Conservation (phyloP, 768 basidiomycete genomes). For the Suillus subluteus region DNA sequence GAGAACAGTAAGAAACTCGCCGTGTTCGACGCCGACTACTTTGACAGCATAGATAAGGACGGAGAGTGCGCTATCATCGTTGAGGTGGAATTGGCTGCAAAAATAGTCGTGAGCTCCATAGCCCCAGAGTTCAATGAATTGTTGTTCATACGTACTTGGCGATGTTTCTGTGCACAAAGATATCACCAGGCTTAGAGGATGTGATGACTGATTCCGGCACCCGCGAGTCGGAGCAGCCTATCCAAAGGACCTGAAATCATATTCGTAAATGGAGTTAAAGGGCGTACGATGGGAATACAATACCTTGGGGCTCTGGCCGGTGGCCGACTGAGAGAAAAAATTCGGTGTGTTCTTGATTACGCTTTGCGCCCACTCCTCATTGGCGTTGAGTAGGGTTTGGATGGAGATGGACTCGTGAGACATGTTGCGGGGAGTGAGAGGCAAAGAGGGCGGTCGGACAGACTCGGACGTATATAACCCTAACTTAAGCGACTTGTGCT, state of each 20-base stretch:
- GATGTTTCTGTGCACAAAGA: constrained; percentile 89
- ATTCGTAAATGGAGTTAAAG: not conserved
- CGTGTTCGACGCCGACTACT: constrained; percentile 73
- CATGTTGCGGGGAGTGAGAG: not conserved
- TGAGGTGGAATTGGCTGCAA: constrained; percentile 67
- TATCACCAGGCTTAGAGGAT: constrained; percentile 76
- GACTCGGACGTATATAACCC: not conserved
- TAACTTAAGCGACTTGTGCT: too few species aligned
- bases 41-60: constrained; percentile 77
- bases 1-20: constrained; percentile 49
- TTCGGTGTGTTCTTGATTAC: constrained; percentile 56
- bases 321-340: constrained; percentile 64
- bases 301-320: constrained; percentile 73
- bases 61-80: constrained; percentile 73
- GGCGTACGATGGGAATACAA: constrained; percentile 38
- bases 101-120: not conserved
- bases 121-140: not conserved
- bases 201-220: constrained; percentile 84
- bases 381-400: constrained; percentile 45
- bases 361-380: constrained; percentile 71
- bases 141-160: constrained; percentile 67
- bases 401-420: not conserved
- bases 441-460: not conserved
- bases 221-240: constrained; percentile 86
- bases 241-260: constrained; percentile 66